Evolutionary conservation across 2,329 filamentous ascomycete species (phyloP).

Genomic region (Penicillium psychrosexuale): DNA sequence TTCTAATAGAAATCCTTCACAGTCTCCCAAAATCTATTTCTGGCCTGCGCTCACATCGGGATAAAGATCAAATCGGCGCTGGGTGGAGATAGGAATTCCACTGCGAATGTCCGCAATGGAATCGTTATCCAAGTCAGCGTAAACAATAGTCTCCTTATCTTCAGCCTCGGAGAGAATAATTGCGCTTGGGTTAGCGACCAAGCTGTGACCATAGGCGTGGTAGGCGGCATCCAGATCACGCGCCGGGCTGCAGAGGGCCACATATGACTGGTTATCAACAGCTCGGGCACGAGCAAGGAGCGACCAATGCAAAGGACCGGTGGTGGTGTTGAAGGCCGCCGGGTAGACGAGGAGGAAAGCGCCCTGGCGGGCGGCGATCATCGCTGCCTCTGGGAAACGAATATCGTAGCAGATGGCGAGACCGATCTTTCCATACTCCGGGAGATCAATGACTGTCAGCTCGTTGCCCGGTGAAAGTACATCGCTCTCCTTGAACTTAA

Average conservation of each 20-base stretch:
- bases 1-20: not conserved
- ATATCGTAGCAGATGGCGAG: constrained; percentile 97
- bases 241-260: constrained; percentile 87
- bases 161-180: constrained; percentile 74
- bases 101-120: constrained; percentile 72
- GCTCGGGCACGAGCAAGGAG: constrained; percentile 78
- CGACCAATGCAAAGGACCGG: constrained; percentile 87
- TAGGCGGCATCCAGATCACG: constrained; percentile 74
- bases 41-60: constrained; percentile 69
- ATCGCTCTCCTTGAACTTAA: constrained; percentile 85
- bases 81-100: constrained; percentile 77
- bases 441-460: constrained; percentile 79
- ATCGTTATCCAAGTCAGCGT: constrained; percentile 65
- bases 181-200: constrained; percentile 85
- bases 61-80: constrained; percentile 93
- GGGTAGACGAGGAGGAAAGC: constrained; percentile 88
- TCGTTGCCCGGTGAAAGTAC: constrained; percentile 82
- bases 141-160: constrained; percentile 72
- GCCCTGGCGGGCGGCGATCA: constrained; percentile 79
- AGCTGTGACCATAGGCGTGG: constrained; percentile 86
- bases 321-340: constrained; percentile 95
- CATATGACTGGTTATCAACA: constrained; percentile 91
- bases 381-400: constrained; percentile 90
- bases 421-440: constrained; percentile 81
- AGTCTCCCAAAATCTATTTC: constrained; percentile 7